phyloP scores from a whole-genome alignment of 2,329 filamentous ascomycete genomes.

The Raffaelea arxii region DNA sequence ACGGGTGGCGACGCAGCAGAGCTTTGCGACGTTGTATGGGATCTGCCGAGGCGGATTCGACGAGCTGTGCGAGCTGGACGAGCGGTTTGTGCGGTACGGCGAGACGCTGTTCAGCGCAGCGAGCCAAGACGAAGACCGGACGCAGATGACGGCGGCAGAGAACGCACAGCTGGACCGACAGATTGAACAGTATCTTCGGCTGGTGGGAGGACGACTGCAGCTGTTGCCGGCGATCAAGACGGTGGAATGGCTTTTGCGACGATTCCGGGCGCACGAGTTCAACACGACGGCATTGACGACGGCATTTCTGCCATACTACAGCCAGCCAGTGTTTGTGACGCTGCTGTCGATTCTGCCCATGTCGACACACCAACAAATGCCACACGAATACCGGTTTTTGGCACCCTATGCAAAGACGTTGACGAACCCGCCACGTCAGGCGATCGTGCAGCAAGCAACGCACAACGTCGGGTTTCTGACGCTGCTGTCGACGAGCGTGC shows the following conservation, averaged over 20 bases:
- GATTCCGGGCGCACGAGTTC: slow-evolving; percentile 89
- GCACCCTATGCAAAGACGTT: slow-evolving; percentile 75
- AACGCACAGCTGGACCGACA: slow-evolving; percentile 72
- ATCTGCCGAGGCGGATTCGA: slow-evolving; percentile 84
- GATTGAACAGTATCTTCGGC: slow-evolving; percentile 71
- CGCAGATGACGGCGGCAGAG: slow-evolving; percentile 70
- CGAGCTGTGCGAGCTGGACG: slow-evolving; percentile 81
- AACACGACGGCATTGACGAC: slow-evolving; percentile 71
- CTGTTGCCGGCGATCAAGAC: slow-evolving; percentile 84
- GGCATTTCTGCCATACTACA: slow-evolving; percentile 89
- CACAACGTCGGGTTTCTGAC: slow-evolving; percentile 69
- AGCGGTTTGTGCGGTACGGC: slow-evolving; percentile 64
- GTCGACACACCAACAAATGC: no score
- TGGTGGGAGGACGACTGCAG: slow-evolving; percentile 66
- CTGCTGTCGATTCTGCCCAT: slow-evolving; percentile 77
- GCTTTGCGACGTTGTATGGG: slow-evolving; percentile 78
- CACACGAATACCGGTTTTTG: slow-evolving; percentile 72
- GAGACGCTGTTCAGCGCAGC: slow-evolving; percentile 84
- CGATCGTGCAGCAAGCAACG: slow-evolving; percentile 74
- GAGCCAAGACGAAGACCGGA: slow-evolving; percentile 80
- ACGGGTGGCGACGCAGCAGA: slow-evolving; percentile 75
- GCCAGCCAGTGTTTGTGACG: slow-evolving; percentile 73
- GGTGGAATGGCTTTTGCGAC: slow-evolving; percentile 86
- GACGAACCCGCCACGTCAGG: slow-evolving; percentile 66
- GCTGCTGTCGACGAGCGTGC: slow-evolving; percentile 66